Evolutionary conservation across 2,329 filamentous ascomycete genomes (phyloP), one percentile per base, ranked within the genome.

Genomic region (Aspergillus aculeatus): DNA sequence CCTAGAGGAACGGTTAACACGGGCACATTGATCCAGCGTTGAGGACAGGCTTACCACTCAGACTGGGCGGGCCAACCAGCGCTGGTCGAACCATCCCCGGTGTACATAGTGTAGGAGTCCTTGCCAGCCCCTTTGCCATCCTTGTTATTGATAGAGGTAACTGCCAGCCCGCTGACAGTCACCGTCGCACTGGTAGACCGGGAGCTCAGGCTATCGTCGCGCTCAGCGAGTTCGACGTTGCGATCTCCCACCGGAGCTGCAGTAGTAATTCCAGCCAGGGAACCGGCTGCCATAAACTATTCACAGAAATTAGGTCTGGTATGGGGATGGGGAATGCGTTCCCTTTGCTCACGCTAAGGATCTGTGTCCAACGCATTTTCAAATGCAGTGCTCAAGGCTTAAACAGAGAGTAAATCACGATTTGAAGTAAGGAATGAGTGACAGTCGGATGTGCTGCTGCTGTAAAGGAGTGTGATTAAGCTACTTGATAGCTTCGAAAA

Each of bases 51-150:
- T 38, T 60, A 58, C 69, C 70, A 72, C 29, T 67, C 52, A 3
- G 35, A 16, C 26, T 62, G n/a, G 16, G 64, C 59, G 16, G 69
- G 69, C 70, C 70, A 71, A 29, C 70, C 70, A 31, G 68, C 65
- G 6, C 66, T 58, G 6, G 54, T 31, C 10, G 56, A 56, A 38
- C 68, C 68, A 52, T 56, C 57, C 47, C 68, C 68, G 47, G 65
- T 66, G 41, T 69, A 67, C 49, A 66, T 51, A 19, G 52, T 57
- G 57, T 64, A 64, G 14, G 53, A 55, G 41, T 55, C 32, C 12
- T 26, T 16, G 41, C 23, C 53, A 21, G 41, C 29, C 11, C 53
- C 47, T 47, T 55, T 48, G 29, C 53, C 53, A 23, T 23, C 16
- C 2, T 14, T 23, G 41, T 55, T 31, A 16, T 55, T 55, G 53